Base-by-base conservation (phyloP, 208 protist genomes). In the Leishmania lainsoni region DNA sequence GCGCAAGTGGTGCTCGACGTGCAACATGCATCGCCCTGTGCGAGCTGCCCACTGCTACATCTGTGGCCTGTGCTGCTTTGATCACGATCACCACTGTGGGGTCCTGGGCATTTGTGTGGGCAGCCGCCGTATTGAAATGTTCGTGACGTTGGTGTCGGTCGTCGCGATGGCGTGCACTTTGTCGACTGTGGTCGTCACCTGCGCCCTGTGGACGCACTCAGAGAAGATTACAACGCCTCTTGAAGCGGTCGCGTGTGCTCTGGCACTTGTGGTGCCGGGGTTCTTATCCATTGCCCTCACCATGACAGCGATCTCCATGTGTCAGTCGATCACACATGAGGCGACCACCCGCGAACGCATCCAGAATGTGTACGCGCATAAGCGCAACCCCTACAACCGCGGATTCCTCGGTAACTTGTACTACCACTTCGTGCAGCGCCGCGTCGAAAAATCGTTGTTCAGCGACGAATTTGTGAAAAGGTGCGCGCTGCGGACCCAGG, bases 71-170 rank as follows among this genome's bases (percentile, higher is more conserved):
- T 98, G 96, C 80, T 89, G 93, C 77, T 82, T 88, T 71, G 90
- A 97, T 35, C 93, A 96, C 80, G 96, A 98, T 75, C 96, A 98
- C 72, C 96, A 98, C 85, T 98, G 96, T 83, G 84, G 80, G 74
- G 92, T 98, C 20, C 80, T 97, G 56, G 96, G 94, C 29, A 87
- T 87, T 17, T 98, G 95, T 82, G 91, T 98, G 6, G 96, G 94
- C 0, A 78, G 87, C 8, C 90, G 96, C 9, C 93, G 91, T 48
- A 35, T 94, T 22, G 83, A 90, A 54, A 75, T 86, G 45, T 98
- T 98, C 79, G 65, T 87, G 12, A 4, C 86, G n/a, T 95, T 96
- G 49, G 87, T 93, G 35, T 81, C 81, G 6, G 79, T 87, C 20
- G 76, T 81, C 17, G 75, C 87, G 14, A 45, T 70, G 54, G 78